A percentile compares a stretch with the other conserved stretches of the same genome.
These are phyloP conservation scores for Pseudocercospora fijiensis DNA, from an alignment of 2,329 filamentous ascomycete genomes.

Conservation along the genomic window DNA sequence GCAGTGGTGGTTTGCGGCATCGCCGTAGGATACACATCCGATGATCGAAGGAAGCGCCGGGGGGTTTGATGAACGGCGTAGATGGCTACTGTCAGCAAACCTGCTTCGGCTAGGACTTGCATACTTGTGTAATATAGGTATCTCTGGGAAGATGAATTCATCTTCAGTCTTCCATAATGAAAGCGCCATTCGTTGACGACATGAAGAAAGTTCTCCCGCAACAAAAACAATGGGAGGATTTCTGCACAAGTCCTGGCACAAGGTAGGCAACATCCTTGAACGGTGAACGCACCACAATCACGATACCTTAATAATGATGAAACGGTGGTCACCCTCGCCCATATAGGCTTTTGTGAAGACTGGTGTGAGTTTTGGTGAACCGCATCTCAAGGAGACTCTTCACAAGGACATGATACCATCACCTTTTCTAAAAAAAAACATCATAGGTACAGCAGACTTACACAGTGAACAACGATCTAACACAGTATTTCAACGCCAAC, in stretches of 20 bases:
- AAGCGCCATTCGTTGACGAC: not conserved
- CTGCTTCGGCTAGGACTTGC: not conserved
- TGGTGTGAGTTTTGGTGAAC: not conserved
- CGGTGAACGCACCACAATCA: not conserved
- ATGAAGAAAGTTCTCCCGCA: not conserved
- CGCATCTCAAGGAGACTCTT: not conserved
- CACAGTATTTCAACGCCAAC: not conserved
- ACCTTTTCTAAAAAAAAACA: not conserved
- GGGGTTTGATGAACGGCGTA: not conserved
- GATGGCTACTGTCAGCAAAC: not conserved
- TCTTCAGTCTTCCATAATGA: not conserved
- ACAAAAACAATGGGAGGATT: not conserved
- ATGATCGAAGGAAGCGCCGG: not conserved
- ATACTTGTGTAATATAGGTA: not conserved
- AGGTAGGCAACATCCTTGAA: not conserved
- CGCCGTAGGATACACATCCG: not conserved
- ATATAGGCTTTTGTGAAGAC: not conserved
- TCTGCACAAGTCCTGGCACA: not conserved
- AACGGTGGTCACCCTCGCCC: not conserved
- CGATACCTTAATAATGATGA: no score
- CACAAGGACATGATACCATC: not conserved
- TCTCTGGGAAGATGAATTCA: not conserved
- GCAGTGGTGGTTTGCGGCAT: not conserved
- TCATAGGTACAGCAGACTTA: not conserved
- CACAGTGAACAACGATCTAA: not conserved